Evolutionary conservation across 140 eudicot species (phyloP).

Genomic region (Cichorium intybus): DNA sequence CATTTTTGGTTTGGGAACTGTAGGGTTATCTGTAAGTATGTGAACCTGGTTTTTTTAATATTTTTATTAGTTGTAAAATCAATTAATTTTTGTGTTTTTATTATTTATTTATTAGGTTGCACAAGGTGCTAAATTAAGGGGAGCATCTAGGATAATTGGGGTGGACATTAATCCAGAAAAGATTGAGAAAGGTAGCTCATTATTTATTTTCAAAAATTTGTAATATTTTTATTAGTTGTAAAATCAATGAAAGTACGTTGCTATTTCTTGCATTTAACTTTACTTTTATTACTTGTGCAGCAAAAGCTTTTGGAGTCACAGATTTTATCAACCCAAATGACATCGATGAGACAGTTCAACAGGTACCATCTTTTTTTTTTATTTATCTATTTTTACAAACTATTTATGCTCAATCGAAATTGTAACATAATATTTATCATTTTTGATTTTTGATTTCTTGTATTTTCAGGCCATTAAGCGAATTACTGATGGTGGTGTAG

Average conservation of each 20-base stretch:
- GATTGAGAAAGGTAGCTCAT: slow-evolving; percentile 57
- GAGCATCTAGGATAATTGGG: slow-evolving; percentile 85
- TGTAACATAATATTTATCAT: too few species aligned
- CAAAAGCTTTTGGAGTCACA: slow-evolving; percentile 89
- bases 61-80: background rate
- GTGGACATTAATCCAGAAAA: slow-evolving; percentile 80
- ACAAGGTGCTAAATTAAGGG: slow-evolving; percentile 89
- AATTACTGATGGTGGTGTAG: slow-evolving; percentile 89
- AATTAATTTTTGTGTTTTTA: background rate
- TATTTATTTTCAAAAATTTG: background rate
- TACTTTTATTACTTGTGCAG: slow-evolving; percentile 40
- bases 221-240: too few species aligned
- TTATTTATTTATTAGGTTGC: slow-evolving; percentile 57
- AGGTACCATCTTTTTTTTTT: slow-evolving; percentile 40
- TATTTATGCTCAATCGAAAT: background rate
- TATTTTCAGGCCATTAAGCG: slow-evolving; percentile 65
- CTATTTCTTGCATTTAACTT: slow-evolving; percentile 1
- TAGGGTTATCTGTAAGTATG: slow-evolving; percentile 88
- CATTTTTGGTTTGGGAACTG: slow-evolving; percentile 96
- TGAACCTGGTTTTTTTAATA: background rate
- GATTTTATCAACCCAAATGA: slow-evolving; percentile 86
- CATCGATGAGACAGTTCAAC: slow-evolving; percentile 68
- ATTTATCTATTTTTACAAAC: background rate
- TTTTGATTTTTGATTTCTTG: background rate
- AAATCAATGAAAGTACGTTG: background rate